Evolutionary conservation across 352 stramenopile genomes (phyloP), one percentile per base, ranked within the genome.

Genomic region (Globisporangium abappressorium): DNA sequence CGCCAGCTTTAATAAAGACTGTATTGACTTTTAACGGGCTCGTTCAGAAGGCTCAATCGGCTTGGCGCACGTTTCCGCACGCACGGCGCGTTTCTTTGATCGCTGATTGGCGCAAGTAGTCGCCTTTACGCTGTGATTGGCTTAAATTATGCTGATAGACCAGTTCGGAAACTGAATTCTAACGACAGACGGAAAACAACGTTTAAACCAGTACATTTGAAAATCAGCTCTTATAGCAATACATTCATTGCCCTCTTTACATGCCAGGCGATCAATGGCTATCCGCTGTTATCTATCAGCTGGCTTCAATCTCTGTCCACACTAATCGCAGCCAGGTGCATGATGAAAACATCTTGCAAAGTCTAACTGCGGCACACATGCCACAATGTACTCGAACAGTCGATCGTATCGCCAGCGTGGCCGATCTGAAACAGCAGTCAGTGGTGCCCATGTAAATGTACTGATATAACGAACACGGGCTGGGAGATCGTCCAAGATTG

Each of bases 61-160:
- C 3, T 33, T 18, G 46, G 60, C 26, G 60, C 46, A 36, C 46
- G 60, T 65, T 62, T 62, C 60, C 46, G 26, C 60, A 65, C 60
- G 46, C 46, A 26, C 6, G 20, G 60, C 46, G 60, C 60, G 46
- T 65, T 65, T 65, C 20, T 65, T 62, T 62, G 30, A 49, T 47
- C 33, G 30, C 7, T 62, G 57, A 58, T 65, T 65, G 60, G 60
- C 60, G 60, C 46, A 57, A 57, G 59, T 9, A 14, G 2, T 15
- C 9, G 6, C 18, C 5, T 11, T 12, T 28, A 11, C 8, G 5
- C 18, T 26, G 9, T 20, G 38, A 64, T 57, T 65, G 43, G 43
- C 5, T 56, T 28, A 65, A 65, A 57, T 11, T 18, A 9, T 7
- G 3, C 5, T 5, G 24, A 38, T 15, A 22, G 20, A 51, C 38